These are phyloP conservation scores for Breviolum minutum DNA, from an alignment of 73 alveolate genomes.

Conservation along the genomic window DNA sequence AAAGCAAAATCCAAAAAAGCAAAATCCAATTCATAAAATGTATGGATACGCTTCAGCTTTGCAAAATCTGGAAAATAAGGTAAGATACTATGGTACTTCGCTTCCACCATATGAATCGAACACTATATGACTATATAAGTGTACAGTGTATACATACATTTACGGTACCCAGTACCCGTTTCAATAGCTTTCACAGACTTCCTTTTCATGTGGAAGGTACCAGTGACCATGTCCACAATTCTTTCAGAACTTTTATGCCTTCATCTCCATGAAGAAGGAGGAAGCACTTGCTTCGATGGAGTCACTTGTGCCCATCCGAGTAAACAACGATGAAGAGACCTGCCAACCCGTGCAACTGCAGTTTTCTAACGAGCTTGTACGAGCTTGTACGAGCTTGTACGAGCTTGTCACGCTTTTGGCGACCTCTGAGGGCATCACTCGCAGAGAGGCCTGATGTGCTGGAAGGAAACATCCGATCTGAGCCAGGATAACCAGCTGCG, in stretches of 20 bases:
- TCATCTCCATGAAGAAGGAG: slow-evolving; percentile 69
- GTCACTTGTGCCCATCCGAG: slow-evolving; percentile 77
- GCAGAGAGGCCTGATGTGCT: slow-evolving; percentile 5
- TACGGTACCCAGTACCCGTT: no score
- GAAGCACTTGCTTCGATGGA: slow-evolving; percentile 61
- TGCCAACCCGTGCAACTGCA: not conserved
- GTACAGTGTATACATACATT: no score
- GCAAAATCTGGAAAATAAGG: no score
- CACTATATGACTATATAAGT: no score
- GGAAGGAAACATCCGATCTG: slow-evolving; percentile 70
- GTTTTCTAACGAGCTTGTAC: not conserved
- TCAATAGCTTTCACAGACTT: no score
- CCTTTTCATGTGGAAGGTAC: no score
- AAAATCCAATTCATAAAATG: not conserved
- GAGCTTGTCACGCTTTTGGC: not conserved
- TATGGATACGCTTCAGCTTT: no score
- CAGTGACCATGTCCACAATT: not conserved
- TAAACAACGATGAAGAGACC: not conserved
- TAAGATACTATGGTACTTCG: no score
- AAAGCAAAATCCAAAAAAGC: not conserved
- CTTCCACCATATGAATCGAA: no score
- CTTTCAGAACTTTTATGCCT: not conserved
- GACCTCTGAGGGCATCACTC: not conserved
- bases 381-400: not conserved
- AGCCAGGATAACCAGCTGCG: slow-evolving; percentile 84